Evolutionary conservation across 345 rosid genomes (phyloP).

Genomic region (Syzygium grande): DNA sequence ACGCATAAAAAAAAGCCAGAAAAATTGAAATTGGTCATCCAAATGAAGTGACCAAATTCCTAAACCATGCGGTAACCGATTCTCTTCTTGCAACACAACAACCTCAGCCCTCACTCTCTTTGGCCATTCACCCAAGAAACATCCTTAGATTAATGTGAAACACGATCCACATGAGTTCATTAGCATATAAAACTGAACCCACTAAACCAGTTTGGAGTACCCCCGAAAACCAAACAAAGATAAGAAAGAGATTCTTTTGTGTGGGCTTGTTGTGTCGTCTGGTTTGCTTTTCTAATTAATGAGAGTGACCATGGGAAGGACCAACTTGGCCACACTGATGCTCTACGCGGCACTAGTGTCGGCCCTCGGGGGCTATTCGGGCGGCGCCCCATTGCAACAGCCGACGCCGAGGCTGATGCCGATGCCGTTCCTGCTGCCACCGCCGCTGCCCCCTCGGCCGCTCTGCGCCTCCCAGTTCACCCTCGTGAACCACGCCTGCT

Average conservation of each 20-base stretch:
- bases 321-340: neutral
- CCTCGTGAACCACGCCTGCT: slow-evolving; percentile 61
- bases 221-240: neutral
- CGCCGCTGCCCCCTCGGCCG: slow-evolving; percentile 23
- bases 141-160: neutral
- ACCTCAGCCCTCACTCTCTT: neutral
- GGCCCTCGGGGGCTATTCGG: neutral
- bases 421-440: neutral
- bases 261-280: neutral
- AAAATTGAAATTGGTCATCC: neutral
- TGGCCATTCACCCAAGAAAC: neutral
- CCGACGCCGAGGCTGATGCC: neutral
- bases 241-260: neutral
- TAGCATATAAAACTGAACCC: neutral
- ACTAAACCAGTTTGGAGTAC: neutral
- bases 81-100: neutral
- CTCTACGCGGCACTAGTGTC: neutral
- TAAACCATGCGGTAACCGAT: rapidly evolving
- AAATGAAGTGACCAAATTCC: neutral
- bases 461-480: slow-evolving; percentile 65
- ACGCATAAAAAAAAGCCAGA: neutral
- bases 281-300: neutral
- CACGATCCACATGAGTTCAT: neutral
- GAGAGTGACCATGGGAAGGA: slow-evolving; percentile 8
- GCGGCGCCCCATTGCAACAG: neutral